Evolutionary conservation across 305 asterid species (phyloP).

Genomic region (Fraxinus floribunda): DNA sequence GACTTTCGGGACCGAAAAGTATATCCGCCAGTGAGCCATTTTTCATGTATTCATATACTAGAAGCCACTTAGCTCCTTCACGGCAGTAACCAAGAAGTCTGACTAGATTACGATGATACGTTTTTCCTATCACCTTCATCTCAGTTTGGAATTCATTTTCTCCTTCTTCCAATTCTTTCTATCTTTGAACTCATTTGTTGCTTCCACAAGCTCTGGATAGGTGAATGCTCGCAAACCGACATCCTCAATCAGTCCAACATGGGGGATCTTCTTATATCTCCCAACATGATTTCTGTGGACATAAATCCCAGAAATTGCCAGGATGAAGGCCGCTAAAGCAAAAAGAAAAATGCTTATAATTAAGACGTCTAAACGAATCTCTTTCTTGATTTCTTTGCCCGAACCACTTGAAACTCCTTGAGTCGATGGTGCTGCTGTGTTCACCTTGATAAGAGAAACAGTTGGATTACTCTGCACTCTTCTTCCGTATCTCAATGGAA

Average conservation of each 20-base stretch:
- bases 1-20: conserved; percentile 11
- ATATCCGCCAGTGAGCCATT: conserved; percentile 34
- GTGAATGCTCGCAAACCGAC: conserved; percentile 31
- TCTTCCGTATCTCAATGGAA: background rate
- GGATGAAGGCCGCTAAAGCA: background rate
- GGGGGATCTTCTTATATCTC: conserved; percentile 24
- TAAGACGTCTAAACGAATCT: background rate
- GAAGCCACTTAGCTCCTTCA: conserved; percentile 36
- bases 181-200: background rate
- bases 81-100: conserved; percentile 38
- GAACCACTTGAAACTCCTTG: background rate
- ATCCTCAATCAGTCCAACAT: conserved; percentile 21
- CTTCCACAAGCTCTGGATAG: conserved; percentile 25
- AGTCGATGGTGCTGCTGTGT: too few relatives aligned
- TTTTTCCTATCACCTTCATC: conserved; percentile 37
- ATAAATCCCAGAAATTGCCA: background rate
- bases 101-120: conserved; percentile 39
- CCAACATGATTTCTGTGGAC: background rate
- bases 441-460: background rate
- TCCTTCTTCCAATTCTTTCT: conserved; percentile 28
- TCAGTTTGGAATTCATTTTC: conserved; percentile 37
- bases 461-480: background rate
- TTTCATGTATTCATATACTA: conserved; percentile 46
- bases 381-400: background rate
- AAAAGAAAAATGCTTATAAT: background rate